These are phyloP conservation scores for Ophiostoma ips DNA, from an alignment of 2,329 filamentous ascomycete genomes.

Conservation along the genomic window DNA sequence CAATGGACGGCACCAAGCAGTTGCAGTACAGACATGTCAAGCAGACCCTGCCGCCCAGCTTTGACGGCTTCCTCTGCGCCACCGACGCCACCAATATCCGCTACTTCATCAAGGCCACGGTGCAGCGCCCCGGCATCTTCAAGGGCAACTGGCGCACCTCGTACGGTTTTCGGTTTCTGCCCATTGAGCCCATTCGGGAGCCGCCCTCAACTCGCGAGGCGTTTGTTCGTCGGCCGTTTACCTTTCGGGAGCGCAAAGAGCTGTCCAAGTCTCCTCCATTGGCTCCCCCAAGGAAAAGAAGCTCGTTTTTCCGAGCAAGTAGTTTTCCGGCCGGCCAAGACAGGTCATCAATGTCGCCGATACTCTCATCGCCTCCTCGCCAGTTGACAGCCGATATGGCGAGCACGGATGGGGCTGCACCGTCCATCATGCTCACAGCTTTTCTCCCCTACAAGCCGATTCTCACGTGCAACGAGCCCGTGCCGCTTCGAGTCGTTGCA, in stretches of 20 bases:
- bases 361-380: neutral
- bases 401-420: slow-evolving; percentile 29
- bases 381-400: slow-evolving; percentile 12
- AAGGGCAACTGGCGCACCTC: slow-evolving; percentile 72
- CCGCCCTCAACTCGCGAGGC: slow-evolving; percentile 57
- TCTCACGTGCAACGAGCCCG: slow-evolving; percentile 73
- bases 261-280: slow-evolving; percentile 12
- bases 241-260: slow-evolving; percentile 31
- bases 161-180: slow-evolving; percentile 69
- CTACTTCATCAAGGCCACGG: slow-evolving; percentile 92
- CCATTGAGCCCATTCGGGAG: slow-evolving; percentile 76
- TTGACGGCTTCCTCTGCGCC: slow-evolving; percentile 79
- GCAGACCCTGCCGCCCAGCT: slow-evolving; percentile 73
- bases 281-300: slow-evolving; percentile 33
- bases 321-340: slow-evolving; percentile 2
- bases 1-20: slow-evolving; percentile 51
- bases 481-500: slow-evolving; percentile 68
- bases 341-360: neutral
- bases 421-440: slow-evolving; percentile 62
- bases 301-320: slow-evolving; percentile 17
- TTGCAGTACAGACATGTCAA: slow-evolving; percentile 59
- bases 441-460: slow-evolving; percentile 78
- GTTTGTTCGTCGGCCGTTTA: slow-evolving; percentile 62
- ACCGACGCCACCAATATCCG: slow-evolving; percentile 77
- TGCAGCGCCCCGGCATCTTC: slow-evolving; percentile 75